phyloP scores from a whole-genome alignment of 1,284 basidiomycete genomes.

The Chalciporus sp. region DNA sequence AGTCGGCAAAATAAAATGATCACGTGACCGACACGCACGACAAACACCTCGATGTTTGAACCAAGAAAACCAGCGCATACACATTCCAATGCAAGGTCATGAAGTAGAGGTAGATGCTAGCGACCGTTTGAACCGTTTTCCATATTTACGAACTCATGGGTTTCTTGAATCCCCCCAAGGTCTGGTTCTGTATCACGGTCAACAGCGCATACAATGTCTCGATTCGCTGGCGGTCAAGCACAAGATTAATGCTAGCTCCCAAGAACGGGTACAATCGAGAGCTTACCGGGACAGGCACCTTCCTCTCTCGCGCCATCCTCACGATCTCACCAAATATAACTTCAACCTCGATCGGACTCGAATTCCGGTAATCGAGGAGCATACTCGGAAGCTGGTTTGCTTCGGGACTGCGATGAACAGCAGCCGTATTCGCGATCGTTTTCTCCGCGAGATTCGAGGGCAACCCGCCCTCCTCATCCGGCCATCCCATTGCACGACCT shows the following conservation, averaged over 20 bases:
- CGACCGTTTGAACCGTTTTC: background rate
- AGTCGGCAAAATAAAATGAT: too few relatives aligned
- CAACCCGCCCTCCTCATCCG: constrained; percentile 44
- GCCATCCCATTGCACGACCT: constrained; percentile 54
- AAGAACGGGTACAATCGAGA: background rate
- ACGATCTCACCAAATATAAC: constrained; percentile 65
- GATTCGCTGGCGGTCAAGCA: constrained; percentile 39
- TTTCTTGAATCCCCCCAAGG: constrained; percentile 34
- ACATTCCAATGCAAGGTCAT: background rate
- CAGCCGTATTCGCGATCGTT: constrained; percentile 43
- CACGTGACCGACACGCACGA: too few relatives aligned
- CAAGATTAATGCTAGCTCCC: background rate
- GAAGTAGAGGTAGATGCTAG: background rate
- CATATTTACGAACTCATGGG: background rate
- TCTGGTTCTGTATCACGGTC: constrained; percentile 54
- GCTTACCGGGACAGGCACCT: constrained; percentile 55
- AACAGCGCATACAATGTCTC: constrained; percentile 53
- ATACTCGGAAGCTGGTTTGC: constrained; percentile 58
- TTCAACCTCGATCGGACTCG: constrained; percentile 65
- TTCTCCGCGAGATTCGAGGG: constrained; percentile 44
- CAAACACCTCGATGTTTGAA: too few relatives aligned
- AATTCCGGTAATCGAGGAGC: constrained; percentile 58
- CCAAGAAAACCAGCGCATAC: too few relatives aligned
- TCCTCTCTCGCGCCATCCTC: constrained; percentile 47
- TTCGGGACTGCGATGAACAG: constrained; percentile 43